Evolutionary conservation across 176 grass and related monocot species (phyloP), one percentile per base, ranked within the genome.

Genomic region (Eleusine coracana): DNA sequence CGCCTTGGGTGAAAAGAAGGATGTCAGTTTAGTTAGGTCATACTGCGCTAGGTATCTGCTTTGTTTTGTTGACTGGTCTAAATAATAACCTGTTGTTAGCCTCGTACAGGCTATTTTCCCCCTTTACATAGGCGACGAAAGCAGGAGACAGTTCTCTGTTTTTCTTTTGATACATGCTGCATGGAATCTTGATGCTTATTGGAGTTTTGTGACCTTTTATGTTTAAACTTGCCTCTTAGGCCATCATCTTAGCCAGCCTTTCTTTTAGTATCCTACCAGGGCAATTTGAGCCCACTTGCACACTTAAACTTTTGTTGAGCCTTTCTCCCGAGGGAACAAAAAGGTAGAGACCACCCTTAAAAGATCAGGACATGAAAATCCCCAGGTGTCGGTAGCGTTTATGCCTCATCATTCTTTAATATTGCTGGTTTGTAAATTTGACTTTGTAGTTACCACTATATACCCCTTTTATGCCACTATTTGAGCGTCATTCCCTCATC

Each of bases 281-380:
- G 84, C 2, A 79, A 85, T 75, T 74, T 80, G 54, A 90, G 54
- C 61, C 84, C 75, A 84, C 89, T 84, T 87, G 80, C 5, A 65
- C 69, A 66, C 81, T 82, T 87, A 45, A 83, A 73, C 64, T 90
- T 86, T 76, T 66, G 44, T 66, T 80, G 38, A 70, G 40, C 79
- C 75, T 82, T 87, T 78, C 83, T 82, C 80, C 70, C n/a, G 14
- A 80, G 81, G 75, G 85, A 93, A 85, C 76, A 79, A 85, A 92
- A 91, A 88, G 88, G 77, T 86, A 62, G 76, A 83, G 69, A 87
- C 73, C 76, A 75, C 68, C 66, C 56, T 82, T 84, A 79, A 88
- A 88, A 88, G 51, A 87, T 76, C n/a, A 87, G 75, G 84, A 88
- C 88, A 90, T 82, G 88, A 69, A 89, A 92, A 87, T 88, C 80